These are phyloP conservation scores for Prunus yedoensis DNA, from an alignment of 331 rosid genomes.

Conservation along the genomic window DNA sequence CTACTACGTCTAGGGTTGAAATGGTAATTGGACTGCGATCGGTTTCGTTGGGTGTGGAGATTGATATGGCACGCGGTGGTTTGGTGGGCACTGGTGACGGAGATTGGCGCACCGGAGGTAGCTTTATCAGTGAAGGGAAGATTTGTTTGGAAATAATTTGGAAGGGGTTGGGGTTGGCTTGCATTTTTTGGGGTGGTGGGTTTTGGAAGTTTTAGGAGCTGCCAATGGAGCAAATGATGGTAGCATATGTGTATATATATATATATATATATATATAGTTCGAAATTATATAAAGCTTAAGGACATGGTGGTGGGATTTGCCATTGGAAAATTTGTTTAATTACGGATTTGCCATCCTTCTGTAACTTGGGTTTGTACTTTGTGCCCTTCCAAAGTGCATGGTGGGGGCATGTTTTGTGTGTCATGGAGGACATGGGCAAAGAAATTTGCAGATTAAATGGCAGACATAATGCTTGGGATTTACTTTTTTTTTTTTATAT, in stretches of 20 bases:
- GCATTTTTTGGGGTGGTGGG: conserved; percentile 35
- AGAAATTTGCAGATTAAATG: conserved; percentile 39
- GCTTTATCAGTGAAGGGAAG: conserved; percentile 36
- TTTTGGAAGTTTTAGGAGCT: conserved; percentile 17
- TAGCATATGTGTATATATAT: neutral
- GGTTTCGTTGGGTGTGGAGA: conserved; percentile 32
- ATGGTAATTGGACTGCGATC: conserved; percentile 9
- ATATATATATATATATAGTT: neutral
- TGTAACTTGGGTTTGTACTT: conserved; percentile 23
- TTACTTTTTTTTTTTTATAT: conserved; percentile 27
- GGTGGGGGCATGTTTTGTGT: conserved; percentile 41
- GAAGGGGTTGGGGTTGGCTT: conserved; percentile 30
- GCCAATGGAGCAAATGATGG: neutral
- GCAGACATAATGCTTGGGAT: conserved; percentile 56
- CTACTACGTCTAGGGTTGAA: conserved; percentile 28
- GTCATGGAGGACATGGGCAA: conserved; percentile 44
- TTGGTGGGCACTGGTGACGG: conserved; percentile 8
- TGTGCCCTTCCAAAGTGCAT: conserved; percentile 41
- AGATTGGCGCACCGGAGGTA: conserved; percentile 28
- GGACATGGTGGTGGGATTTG: conserved; percentile 10
- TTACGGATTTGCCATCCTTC: conserved; percentile 21
- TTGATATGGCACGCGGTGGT: conserved; percentile 42
- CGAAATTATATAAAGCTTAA: neutral
- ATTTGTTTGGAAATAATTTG: conserved; percentile 22
- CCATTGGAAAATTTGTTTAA: neutral